Conservation (phyloP, 352 stramenopile species). For the Phytophthora kernoviae region DNA sequence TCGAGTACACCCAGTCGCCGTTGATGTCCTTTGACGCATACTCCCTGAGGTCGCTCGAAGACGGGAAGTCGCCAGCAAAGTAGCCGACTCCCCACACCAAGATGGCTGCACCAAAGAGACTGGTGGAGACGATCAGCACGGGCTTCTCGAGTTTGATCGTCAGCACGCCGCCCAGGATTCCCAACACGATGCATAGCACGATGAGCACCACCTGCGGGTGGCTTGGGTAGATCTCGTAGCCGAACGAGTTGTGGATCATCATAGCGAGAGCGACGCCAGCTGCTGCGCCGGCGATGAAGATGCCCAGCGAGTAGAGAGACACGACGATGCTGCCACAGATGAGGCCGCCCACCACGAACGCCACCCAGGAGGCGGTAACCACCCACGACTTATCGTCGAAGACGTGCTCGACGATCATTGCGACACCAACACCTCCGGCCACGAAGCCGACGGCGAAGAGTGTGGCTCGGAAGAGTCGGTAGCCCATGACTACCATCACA, state of each 20-base stretch:
- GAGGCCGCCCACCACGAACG: constrained; percentile 57
- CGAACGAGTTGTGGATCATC: constrained; percentile 55
- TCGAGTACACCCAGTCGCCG: constrained; percentile 56
- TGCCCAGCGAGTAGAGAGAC: constrained; percentile 52
- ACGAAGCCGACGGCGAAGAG: constrained; percentile 65
- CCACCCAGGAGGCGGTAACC: constrained; percentile 61
- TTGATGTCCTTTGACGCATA: constrained; percentile 44
- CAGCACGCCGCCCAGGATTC: constrained; percentile 41
- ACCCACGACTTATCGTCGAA: constrained; percentile 56
- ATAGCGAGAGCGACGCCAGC: constrained; percentile 60
- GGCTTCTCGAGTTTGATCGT: constrained; percentile 60
- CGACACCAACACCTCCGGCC: constrained; percentile 48
- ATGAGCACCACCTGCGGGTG: constrained; percentile 55
- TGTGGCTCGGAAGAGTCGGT: constrained; percentile 61
- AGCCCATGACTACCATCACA: constrained; percentile 49
- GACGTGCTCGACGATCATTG: constrained; percentile 43
- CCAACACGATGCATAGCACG: constrained; percentile 46
- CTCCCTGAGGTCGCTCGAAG: constrained; percentile 50
- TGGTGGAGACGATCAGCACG: constrained; percentile 59
- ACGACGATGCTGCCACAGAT: constrained; percentile 52
- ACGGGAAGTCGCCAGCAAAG: constrained; percentile 65
- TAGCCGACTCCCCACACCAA: constrained; percentile 67
- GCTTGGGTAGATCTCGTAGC: constrained; percentile 60
- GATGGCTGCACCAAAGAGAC: constrained; percentile 50
- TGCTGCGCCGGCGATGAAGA: constrained; percentile 61